phyloP scores from a whole-genome alignment of 2,329 filamentous ascomycete species.

The Botrytis hyacinthi region DNA sequence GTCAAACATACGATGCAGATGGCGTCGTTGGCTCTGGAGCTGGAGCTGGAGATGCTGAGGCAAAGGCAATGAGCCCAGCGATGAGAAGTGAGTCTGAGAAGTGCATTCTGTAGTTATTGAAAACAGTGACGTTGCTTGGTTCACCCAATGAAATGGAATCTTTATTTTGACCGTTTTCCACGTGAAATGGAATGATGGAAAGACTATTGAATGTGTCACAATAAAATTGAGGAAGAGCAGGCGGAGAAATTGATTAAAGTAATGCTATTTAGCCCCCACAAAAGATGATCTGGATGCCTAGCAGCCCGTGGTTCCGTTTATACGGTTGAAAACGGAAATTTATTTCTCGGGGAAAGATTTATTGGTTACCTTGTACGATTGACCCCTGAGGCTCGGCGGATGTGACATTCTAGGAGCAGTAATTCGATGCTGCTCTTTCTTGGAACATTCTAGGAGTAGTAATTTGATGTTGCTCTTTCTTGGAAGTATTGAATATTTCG shows the following conservation, averaged over 20 bases:
- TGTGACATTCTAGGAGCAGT: not conserved
- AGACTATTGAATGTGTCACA: not conserved
- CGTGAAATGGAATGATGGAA: not conserved
- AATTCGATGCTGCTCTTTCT: not conserved
- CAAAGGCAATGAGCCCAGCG: slow-evolving; percentile 17
- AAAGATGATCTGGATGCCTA: slow-evolving; percentile 8
- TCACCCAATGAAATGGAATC: not conserved
- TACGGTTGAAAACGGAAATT: not conserved
- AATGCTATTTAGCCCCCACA: not conserved
- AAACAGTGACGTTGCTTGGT: not conserved
- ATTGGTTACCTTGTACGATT: not conserved
- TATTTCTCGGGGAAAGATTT: not conserved
- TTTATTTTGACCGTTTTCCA: not conserved
- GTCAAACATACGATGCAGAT: slow-evolving; percentile 18
- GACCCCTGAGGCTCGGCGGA: not conserved
- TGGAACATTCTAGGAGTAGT: not conserved
- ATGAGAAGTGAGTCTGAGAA: slow-evolving; percentile 7
- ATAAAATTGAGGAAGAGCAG: not conserved
- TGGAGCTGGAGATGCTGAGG: slow-evolving; percentile 17
- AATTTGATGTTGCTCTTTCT: not conserved
- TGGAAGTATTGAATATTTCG: not conserved
- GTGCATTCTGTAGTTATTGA: slow-evolving; percentile 1
- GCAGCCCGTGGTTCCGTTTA: not conserved
- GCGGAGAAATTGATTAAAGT: not conserved
- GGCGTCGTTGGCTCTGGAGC: slow-evolving; percentile 12